Conservation (phyloP, 2,329 filamentous ascomycete genomes). For the Cylindrodendrum hubeiense region DNA sequence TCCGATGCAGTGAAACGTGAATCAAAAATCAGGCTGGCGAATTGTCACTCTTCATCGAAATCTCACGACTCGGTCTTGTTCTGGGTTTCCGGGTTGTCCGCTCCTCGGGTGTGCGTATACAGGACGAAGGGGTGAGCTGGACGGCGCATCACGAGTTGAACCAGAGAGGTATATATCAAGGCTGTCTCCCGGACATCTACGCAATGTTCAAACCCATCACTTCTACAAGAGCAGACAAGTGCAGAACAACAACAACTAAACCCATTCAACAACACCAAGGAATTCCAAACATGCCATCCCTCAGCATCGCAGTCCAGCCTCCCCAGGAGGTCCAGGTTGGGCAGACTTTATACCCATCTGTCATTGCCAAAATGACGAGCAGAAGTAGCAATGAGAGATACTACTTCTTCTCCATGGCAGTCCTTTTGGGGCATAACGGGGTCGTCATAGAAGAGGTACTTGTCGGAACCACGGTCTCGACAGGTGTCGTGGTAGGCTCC, state of each 20-base stretch:
- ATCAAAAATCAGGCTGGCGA: not conserved
- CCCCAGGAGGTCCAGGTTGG: conserved; percentile 33
- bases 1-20: not conserved
- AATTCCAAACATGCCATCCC: conserved; percentile 25
- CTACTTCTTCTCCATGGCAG: conserved; percentile 45
- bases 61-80: not conserved
- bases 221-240: not conserved
- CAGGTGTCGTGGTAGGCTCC: conserved; percentile 29
- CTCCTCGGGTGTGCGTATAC: conserved; percentile 1
- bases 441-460: conserved; percentile 36
- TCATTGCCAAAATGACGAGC: conserved; percentile 35
- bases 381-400: conserved; percentile 8
- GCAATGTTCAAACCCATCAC: conserved; percentile 16
- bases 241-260: not conserved
- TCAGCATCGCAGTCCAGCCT: conserved; percentile 42
- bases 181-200: not conserved
- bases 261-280: not conserved
- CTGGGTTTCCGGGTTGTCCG: not conserved
- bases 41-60: not conserved
- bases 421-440: conserved; percentile 36
- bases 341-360: conserved; percentile 37
- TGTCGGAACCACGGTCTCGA: conserved; percentile 32
- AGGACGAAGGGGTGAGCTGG: not conserved
- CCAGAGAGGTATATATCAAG: conserved; percentile 12
- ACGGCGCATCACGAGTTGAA: not conserved